phyloP scores from a whole-genome alignment of 306 rosid species.

The Prunus padus region DNA sequence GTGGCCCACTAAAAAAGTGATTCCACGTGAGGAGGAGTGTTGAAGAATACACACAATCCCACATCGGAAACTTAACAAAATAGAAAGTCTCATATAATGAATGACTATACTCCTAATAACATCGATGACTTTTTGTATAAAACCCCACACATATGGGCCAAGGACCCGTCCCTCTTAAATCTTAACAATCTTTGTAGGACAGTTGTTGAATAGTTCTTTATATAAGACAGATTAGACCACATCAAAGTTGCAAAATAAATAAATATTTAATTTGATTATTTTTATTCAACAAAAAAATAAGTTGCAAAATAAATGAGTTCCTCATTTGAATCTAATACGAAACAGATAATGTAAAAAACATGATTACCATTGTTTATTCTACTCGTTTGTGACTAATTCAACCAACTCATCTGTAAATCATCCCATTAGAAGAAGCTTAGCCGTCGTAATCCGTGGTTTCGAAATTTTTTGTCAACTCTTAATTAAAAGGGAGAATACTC shows the following conservation, averaged over 20 bases:
- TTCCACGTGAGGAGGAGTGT: too few species aligned
- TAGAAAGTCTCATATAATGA: too few species aligned
- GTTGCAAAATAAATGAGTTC: neutral
- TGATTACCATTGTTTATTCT: neutral
- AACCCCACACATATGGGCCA: too few species aligned
- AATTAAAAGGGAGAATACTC: neutral
- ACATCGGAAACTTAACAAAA: too few species aligned
- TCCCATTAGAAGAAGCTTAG: neutral
- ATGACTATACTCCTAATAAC: too few species aligned
- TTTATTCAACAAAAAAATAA: too few species aligned
- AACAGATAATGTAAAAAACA: neutral
- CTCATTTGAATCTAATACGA: neutral
- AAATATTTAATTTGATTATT: too few species aligned
- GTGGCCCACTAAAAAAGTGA: too few species aligned
- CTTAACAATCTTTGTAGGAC: neutral
- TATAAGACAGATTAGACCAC: neutral
- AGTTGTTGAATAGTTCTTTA: slow-evolving; percentile 1
- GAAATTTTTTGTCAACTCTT: slow-evolving; percentile 2
- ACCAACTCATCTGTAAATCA: neutral
- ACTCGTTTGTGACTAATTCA: slow-evolving; percentile 5
- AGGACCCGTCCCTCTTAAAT: too few species aligned
- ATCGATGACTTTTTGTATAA: too few species aligned
- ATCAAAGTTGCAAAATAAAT: neutral
- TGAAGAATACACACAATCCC: too few species aligned
- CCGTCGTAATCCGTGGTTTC: neutral